phyloP scores from a whole-genome alignment of 805 yeast genomes.

The Candida xyloterini region DNA sequence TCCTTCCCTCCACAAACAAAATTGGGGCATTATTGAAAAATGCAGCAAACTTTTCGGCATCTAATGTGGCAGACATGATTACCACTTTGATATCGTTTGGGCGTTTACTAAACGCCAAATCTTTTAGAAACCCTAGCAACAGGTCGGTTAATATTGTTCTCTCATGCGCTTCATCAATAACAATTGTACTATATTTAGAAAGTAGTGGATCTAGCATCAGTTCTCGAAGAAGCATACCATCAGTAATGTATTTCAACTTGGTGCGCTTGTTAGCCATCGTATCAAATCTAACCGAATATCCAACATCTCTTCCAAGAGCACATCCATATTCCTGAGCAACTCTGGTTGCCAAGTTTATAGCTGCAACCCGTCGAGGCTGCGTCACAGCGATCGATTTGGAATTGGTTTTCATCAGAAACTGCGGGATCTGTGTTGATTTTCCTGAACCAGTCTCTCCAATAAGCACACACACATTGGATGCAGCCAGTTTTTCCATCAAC shows the following conservation, averaged over 20 bases:
- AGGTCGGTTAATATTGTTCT: conserved; percentile 90
- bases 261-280: conserved; percentile 60
- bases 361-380: conserved; percentile 97
- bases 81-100: conserved; percentile 56
- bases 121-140: conserved; percentile 82
- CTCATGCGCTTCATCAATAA: conserved; percentile 97
- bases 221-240: conserved; percentile 95
- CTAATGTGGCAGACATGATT: conserved; percentile 95
- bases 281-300: conserved; percentile 91
- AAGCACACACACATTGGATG: conserved; percentile 68
- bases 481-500: conserved; percentile 51
- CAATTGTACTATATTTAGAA: conserved; percentile 64
- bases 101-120: conserved; percentile 47
- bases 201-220: conserved; percentile 71
- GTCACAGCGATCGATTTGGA: conserved; percentile 78
- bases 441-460: conserved; percentile 96
- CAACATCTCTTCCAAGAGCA: conserved; percentile 74
- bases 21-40: conserved; percentile 84
- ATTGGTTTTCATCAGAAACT: conserved; percentile 61
- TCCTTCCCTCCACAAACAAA: conserved; percentile 83
- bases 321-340: conserved; percentile 88
- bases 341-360: conserved; percentile 87
- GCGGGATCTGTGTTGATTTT: conserved; percentile 95
- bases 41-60: conserved; percentile 79
- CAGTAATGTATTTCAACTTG: conserved; percentile 81